Conservation (phyloP, 1,284 basidiomycete genomes). For the Wolfiporia cocos region DNA sequence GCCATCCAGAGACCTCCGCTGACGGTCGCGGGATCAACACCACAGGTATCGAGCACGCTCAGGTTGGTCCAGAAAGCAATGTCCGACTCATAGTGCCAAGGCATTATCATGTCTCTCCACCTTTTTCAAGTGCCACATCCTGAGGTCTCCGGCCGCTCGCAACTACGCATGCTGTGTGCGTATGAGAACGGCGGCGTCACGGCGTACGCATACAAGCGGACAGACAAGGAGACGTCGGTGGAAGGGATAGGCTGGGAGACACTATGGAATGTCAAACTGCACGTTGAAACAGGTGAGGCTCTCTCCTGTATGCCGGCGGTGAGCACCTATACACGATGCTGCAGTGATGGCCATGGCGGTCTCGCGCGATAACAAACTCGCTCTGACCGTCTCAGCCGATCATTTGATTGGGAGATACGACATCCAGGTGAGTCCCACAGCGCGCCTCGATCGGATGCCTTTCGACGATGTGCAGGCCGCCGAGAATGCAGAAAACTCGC, state of each 20-base stretch:
- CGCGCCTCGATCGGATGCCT: not conserved
- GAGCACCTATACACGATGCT: not conserved
- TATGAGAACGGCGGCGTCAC: constrained; percentile 82
- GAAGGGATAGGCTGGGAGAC: constrained; percentile 71
- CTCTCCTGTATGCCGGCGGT: not conserved
- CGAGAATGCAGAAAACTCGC: constrained; percentile 7
- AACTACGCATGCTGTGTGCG: constrained; percentile 58
- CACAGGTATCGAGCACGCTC: constrained; percentile 30
- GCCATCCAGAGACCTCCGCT: constrained; percentile 24
- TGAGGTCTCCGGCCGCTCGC: constrained; percentile 25
- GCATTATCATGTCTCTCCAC: constrained; percentile 84
- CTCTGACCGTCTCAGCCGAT: constrained; percentile 80
- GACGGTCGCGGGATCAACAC: constrained; percentile 36
- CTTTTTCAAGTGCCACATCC: constrained; percentile 38
- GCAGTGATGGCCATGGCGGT: constrained; percentile 84
- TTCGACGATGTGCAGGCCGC: constrained; percentile 9
- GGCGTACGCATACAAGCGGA: constrained; percentile 45
- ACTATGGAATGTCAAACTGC: constrained; percentile 64
- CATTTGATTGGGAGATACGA: constrained; percentile 71
- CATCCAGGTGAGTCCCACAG: constrained; percentile 37
- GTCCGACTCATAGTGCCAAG: too few relatives aligned
- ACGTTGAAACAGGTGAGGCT: constrained; percentile 71
- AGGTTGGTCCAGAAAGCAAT: too few relatives aligned
- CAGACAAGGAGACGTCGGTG: constrained; percentile 43
- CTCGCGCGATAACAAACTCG: constrained; percentile 51